phyloP scores from a whole-genome alignment of 2,329 filamentous ascomycete species.

The Aspergillus viridinutans region DNA sequence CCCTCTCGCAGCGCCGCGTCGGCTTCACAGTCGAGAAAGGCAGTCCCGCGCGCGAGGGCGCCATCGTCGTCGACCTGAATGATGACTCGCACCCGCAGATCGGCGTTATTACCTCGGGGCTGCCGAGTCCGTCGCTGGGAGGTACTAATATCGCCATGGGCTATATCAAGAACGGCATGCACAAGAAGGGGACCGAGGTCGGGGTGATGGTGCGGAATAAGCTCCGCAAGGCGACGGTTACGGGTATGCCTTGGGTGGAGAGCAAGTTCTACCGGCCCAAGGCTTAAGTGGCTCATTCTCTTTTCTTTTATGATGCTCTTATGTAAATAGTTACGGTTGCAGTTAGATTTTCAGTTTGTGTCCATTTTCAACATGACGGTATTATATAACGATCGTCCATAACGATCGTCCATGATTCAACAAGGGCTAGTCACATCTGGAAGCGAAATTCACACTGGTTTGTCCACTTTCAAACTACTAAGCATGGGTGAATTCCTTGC shows the following conservation, averaged over 20 bases:
- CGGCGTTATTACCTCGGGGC: slow-evolving; percentile 81
- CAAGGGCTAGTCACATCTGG: neutral
- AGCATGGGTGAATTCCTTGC: neutral
- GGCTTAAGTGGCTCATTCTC: slow-evolving; percentile 2
- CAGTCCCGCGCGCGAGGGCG: slow-evolving; percentile 84
- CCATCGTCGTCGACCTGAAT: slow-evolving; percentile 61
- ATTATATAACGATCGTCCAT: neutral
- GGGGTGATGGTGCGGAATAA: slow-evolving; percentile 73
- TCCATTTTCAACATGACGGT: neutral
- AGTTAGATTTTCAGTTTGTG: neutral
- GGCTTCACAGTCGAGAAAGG: slow-evolving; percentile 75
- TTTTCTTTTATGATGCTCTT: neutral
- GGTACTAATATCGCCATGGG: slow-evolving; percentile 92
- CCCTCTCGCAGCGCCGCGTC: slow-evolving; percentile 68
- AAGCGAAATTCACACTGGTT: neutral
- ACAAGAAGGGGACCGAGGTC: slow-evolving; percentile 80
- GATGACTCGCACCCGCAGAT: slow-evolving; percentile 60
- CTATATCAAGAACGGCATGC: slow-evolving; percentile 74
- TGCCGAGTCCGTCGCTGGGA: slow-evolving; percentile 78
- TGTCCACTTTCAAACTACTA: neutral
- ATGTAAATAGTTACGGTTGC: slow-evolving; percentile 2
- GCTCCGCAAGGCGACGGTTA: slow-evolving; percentile 67
- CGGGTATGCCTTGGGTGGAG: slow-evolving; percentile 85
- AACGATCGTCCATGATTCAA: neutral
- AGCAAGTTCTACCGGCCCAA: slow-evolving; percentile 64